Base-by-base conservation (phyloP, 2,329 filamentous ascomycete species). In the Huntiella savannae region DNA sequence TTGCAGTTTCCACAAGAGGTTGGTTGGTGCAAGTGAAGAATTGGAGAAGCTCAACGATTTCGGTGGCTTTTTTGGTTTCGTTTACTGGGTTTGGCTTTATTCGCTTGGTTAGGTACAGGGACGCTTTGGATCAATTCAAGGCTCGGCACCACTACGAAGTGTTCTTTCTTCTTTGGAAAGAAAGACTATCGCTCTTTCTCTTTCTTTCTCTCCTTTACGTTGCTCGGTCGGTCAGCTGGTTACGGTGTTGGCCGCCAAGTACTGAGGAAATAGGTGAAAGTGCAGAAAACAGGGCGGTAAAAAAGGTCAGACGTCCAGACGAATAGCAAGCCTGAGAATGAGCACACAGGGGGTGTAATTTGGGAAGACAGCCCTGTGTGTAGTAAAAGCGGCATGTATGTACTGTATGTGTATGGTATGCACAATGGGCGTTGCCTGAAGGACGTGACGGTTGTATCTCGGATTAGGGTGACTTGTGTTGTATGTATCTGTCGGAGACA, bases 301-400 rank as follows among this genome's bases (percentile, higher is more conserved):
- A 28, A 22, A 33, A 19, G 32, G 44, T 43, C 43, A 35, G 43
- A 46, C 33, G 46, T 49, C 8, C 39, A 43, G 32, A 32, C 38
- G 33, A 40, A 46, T 42, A 13, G 40, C 35, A 49, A 28, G 33
- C 39, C 43, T 34, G 19, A 16, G 33, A 42, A 22, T 32, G 33
- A 33, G 39, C 45, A 47, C 45, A 47, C 37, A 40, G 45, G 39
- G 45, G 19, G 45, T 46, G 38, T 19, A 17, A 28, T n/a, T 36
- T 11, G 43, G 15, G 33, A 28, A 17, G 28, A 17, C 4, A n/a
- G 43, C 33, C 28, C 33, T 19, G 36, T 40, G 8, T 15, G n/a
- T 17, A 34, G 7, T 43, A 13, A 34, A 34, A 36, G 34, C 12
- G 12, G 34, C 34, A 32, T 13, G 4, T 32, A 32, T 13, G 4